Evolutionary conservation across 176 grass and related monocot genomes (phyloP), one percentile per base, ranked within the genome.

Genomic region (Musa acuminata): DNA sequence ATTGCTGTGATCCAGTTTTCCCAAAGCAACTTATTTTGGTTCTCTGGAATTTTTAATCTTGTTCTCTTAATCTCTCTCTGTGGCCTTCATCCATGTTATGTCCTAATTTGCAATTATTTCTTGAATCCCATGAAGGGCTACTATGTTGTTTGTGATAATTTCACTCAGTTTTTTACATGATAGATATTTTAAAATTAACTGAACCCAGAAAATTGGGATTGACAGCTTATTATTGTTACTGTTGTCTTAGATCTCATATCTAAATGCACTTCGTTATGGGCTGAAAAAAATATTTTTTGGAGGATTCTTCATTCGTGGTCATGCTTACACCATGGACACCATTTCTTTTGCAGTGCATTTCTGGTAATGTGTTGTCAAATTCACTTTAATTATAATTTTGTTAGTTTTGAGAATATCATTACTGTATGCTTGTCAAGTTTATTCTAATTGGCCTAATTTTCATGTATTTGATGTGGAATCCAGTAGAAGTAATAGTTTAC

Each of bases 311-410:
- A 98, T 98, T 80, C 94, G 94, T 78, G 94, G 94, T 4, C 94
- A 98, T 84, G 94, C 94, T 59, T 98, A 98, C 75, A 98, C 94
- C 57, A 98, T 98, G 94, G 94, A 98, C 72, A 98, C 94, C 22
- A 98, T 98, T 86, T 91, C 94, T 83, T 98, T 98, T 80, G 90
- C 94, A 21, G 94, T 98, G 43, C 62, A 93, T 88, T 98, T 98
- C 82, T 98, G 94, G 94, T 93, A 96, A 85, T 69, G 49, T 13
- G 25, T 85, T 10, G 20, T 20, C 71, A 75, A 76, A 16, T 49
- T 50, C 55, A 64, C 48, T 55, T 25, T 8, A 22, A 77, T 43
- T 80, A 53, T 19, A 64, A 51, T 35, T 21, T 17, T 73, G 54
- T 80, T 14, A 50, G 3, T n/a, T 29, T 25, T 26, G 21, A 27